Percentiles rank a stretch among this genome's conserved stretches.
Conservation (phyloP, 2,329 filamentous ascomycete genomes). For the Tympanopsis confertula region DNA sequence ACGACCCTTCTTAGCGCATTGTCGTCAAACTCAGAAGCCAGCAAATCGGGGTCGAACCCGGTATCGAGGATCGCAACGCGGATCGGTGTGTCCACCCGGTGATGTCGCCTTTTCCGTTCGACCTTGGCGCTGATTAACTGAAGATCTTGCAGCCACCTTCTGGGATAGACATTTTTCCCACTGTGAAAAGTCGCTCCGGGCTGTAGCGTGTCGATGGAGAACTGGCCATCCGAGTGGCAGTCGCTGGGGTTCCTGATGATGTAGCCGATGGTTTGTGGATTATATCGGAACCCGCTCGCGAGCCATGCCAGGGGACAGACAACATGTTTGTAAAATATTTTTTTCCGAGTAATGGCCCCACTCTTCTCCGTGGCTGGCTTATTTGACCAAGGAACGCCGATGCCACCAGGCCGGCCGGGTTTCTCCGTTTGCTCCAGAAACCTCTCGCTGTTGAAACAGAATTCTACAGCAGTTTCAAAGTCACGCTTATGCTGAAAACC, state of each 20-base stretch:
- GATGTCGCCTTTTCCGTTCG: neutral
- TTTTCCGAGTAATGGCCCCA: too few relatives aligned
- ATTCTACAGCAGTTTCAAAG: neutral
- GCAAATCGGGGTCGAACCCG: neutral
- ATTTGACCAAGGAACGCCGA: too few relatives aligned
- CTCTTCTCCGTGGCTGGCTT: too few relatives aligned
- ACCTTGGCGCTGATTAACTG: neutral
- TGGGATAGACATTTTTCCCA: neutral
- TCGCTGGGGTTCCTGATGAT: too few relatives aligned
- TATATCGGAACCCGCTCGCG: neutral
- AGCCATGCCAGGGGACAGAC: conserved; percentile 1
- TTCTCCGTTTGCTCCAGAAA: neutral
- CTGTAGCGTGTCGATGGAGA: too few relatives aligned
- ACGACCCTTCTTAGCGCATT: neutral
- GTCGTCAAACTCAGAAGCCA: conserved; percentile 1
- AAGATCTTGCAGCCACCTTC: conserved; percentile 1
- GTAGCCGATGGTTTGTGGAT: too few relatives aligned
- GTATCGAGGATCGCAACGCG: conserved; percentile 2
- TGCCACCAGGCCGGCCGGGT: neutral
- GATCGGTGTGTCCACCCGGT: neutral
- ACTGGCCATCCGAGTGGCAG: too few relatives aligned
- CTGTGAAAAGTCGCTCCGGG: neutral
- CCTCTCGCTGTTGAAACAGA: conserved; percentile 1
- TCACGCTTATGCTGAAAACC: neutral
- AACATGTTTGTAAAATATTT: neutral